Percentiles rank a stretch among this genome's conserved stretches.
phyloP scores from a whole-genome alignment of 331 rosid genomes.

The Malus hybrid region DNA sequence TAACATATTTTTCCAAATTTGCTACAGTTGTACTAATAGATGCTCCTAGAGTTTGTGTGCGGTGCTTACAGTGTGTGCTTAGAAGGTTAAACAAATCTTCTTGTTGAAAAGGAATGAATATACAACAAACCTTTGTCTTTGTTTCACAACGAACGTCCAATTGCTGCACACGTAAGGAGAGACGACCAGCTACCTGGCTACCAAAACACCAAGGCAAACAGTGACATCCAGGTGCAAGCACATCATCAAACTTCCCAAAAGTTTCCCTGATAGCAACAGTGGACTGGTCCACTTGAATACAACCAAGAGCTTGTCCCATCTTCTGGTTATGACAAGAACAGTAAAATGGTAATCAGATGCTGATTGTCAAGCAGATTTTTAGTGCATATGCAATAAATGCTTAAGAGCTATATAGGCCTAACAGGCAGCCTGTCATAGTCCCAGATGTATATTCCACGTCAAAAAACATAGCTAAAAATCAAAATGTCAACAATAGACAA shows the following conservation, averaged over 20 bases:
- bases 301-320: slow-evolving; percentile 66
- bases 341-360: not conserved
- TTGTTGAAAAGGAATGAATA: not conserved
- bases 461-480: not conserved
- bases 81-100: not conserved
- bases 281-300: slow-evolving; percentile 67
- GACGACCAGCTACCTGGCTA: slow-evolving; percentile 49
- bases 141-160: slow-evolving; percentile 83
- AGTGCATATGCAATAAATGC: not conserved
- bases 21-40: not conserved
- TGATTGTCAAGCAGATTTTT: not conserved
- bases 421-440: not conserved
- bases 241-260: slow-evolving; percentile 49
- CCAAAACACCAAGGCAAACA: slow-evolving; percentile 49
- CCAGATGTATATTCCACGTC: not conserved
- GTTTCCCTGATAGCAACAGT: slow-evolving; percentile 43
- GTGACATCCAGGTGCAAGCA: slow-evolving; percentile 54
- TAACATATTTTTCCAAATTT: not conserved
- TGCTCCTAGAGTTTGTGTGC: not conserved
- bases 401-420: not conserved
- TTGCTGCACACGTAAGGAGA: slow-evolving; percentile 74
- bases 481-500: not conserved
- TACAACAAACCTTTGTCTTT: slow-evolving; percentile 60
- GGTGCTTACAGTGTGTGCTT: not conserved
- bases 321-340: slow-evolving; percentile 8